A percentile compares a stretch with the other conserved stretches of the same genome.
These are phyloP conservation scores for Exophiala bonariae DNA, from an alignment of 2,329 filamentous ascomycete species.

Conservation along the genomic window DNA sequence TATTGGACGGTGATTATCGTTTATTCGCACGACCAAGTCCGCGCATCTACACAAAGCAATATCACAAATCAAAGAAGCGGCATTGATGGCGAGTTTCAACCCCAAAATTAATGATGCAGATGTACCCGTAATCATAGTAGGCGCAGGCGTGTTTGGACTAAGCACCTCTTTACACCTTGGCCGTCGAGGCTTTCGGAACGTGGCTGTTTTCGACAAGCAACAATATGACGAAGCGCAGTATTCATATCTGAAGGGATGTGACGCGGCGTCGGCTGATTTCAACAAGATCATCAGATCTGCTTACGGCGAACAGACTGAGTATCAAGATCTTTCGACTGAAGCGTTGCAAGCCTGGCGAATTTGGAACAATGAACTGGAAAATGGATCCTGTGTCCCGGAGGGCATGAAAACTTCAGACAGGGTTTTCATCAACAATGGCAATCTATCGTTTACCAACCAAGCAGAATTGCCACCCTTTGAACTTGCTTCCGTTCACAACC, in stretches of 20 bases:
- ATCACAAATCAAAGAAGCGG: no score
- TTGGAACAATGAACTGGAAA: conserved; percentile 47
- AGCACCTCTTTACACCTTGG: conserved; percentile 41
- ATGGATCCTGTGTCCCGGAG: conserved; percentile 32
- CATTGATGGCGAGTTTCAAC: no score
- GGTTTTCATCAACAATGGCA: conserved; percentile 43
- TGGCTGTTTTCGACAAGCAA: conserved; percentile 53
- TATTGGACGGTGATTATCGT: no score
- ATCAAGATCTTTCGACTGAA: conserved; percentile 48
- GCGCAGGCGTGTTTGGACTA: conserved; percentile 55
- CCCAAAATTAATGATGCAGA: no score
- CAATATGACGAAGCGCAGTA: conserved; percentile 43
- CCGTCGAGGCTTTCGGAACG: conserved; percentile 47
- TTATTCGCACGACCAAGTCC: no score
- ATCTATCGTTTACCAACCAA: conserved; percentile 19
- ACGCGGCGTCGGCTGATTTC: conserved; percentile 41
- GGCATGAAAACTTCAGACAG: conserved; percentile 39
- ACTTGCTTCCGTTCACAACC: conserved; percentile 36
- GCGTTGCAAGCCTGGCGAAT: conserved; percentile 43
- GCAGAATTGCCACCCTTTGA: conserved; percentile 34
- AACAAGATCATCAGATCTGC: conserved; percentile 39
- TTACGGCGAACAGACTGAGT: conserved; percentile 44
- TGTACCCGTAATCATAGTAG: conserved; percentile 41
- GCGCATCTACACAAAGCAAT: no score
- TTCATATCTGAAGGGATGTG: conserved; percentile 42